phyloP scores from a whole-genome alignment of 106 monocot species.

The Hemerocallis citrina region DNA sequence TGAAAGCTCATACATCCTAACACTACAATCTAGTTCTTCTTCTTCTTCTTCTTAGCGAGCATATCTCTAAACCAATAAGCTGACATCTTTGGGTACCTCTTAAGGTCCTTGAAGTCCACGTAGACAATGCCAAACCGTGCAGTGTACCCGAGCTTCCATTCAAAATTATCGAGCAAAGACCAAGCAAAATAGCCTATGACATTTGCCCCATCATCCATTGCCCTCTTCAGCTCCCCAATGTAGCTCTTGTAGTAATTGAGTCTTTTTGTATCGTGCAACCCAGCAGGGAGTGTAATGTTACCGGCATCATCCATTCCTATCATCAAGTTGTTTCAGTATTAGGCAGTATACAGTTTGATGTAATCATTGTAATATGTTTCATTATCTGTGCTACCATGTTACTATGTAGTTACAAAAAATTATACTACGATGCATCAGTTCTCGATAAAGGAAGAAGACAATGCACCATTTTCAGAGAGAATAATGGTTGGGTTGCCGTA shows the following conservation, averaged over 20 bases:
- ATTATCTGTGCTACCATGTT: no score
- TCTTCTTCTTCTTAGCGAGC: constrained; percentile 29
- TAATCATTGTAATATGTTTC: no score
- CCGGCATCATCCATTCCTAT: constrained; percentile 84
- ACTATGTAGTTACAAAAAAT: background rate
- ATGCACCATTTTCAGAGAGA: constrained; percentile 89
- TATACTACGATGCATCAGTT: no score
- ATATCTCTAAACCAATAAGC: constrained; percentile 56
- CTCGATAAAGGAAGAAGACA: no score
- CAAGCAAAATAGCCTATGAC: constrained; percentile 77
- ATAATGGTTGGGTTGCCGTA: constrained; percentile 77
- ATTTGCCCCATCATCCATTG: constrained; percentile 59
- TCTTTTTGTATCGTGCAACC: constrained; percentile 47
- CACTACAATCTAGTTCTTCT: no score
- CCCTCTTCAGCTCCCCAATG: constrained; percentile 60
- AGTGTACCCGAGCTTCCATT: constrained; percentile 63
- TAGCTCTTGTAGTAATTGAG: constrained; percentile 59
- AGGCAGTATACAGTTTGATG: no score
- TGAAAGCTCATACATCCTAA: no score
- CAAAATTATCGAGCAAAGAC: constrained; percentile 75
- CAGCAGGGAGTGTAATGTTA: constrained; percentile 38
- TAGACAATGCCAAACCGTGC: constrained; percentile 66
- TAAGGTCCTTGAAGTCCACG: constrained; percentile 50
- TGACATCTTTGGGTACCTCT: constrained; percentile 61
- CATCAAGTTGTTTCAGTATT: background rate